These are phyloP conservation scores for Ramichloridium luteum DNA, from an alignment of 2,329 filamentous ascomycete species.

Conservation along the genomic window DNA sequence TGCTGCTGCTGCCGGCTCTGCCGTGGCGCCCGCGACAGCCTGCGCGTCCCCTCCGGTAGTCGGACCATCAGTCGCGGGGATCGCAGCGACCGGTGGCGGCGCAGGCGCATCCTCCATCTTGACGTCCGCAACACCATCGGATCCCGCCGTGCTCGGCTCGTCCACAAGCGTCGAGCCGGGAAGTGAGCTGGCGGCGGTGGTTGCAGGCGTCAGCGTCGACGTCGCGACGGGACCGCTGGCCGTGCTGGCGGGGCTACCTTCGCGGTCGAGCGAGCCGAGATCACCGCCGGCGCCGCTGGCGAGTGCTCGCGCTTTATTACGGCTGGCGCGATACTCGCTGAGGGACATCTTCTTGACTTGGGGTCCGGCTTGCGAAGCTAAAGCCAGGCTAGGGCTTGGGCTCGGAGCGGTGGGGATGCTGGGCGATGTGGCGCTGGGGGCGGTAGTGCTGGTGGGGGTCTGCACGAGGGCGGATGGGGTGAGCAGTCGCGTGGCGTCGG, in stretches of 20 bases:
- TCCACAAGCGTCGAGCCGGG: constrained; percentile 8
- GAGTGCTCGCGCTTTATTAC: constrained; percentile 30
- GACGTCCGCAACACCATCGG: constrained; percentile 3
- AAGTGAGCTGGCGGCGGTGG: too few species aligned
- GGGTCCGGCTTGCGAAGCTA: background rate
- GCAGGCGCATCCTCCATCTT: constrained; percentile 8
- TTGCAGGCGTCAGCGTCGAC: too few species aligned
- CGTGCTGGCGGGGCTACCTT: constrained; percentile 22
- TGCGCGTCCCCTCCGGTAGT: background rate
- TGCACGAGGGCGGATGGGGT: constrained; percentile 12
- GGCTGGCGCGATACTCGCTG: constrained; percentile 37
- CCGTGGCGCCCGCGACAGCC: background rate
- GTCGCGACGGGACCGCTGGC: constrained; percentile 17
- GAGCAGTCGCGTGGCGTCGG: constrained; percentile 7
- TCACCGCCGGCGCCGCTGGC: background rate
- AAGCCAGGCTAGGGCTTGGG: constrained; percentile 22
- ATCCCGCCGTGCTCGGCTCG: constrained; percentile 8
- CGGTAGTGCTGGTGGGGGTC: constrained; percentile 15
- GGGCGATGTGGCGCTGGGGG: constrained; percentile 18
- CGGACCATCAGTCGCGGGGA: background rate
- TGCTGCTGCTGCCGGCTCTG: background rate
- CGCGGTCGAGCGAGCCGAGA: constrained; percentile 12
- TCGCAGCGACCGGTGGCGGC: background rate
- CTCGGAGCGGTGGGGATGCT: constrained; percentile 31
- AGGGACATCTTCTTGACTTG: constrained; percentile 36